Evolutionary conservation across 768 basidiomycete genomes (phyloP), one percentile per base, ranked within the genome.

Genomic region (Pisolithus sp.): DNA sequence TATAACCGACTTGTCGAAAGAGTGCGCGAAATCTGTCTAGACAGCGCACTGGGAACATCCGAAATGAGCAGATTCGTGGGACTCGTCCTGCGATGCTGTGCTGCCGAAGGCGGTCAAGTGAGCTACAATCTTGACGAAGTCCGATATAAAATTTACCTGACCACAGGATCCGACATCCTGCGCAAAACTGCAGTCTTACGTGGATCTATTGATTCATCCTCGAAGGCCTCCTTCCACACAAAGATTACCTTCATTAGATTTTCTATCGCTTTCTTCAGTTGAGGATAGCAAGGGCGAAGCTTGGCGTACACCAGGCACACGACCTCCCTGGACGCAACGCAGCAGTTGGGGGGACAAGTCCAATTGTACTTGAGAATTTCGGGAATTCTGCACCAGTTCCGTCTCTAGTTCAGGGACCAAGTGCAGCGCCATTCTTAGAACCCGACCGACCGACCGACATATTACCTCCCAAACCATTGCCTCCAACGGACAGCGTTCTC

Each of bases 171-270:
- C 55, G 21, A 37, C 37, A 23, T 47, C 56, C 20, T 55, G 43
- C 46, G 50, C 58, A 38, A 47, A 59, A 31, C 45, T 63, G 28
- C 68, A 74, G 53, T 68, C 60, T 20, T 68, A 69, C 34, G 60
- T 86, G 44, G 86, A 88, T 52, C 63, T 83, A 24, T 68, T 91
- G 21, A 62, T 93, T 10, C 91, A 93, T 59, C 89, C 90, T 43
- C 83, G 89, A 20, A 73, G 87, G 5, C 91, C 91, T 8, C 86
- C 89, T 7, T 67, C 89, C 12, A 73, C 89, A 49, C 81, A 85
- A 42, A 74, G 84, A 4, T 65, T 86, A 51, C 86, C 88, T 15
- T 72, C 77, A 28, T 62, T 86, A 10, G 86, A 86, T 55, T 66
- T 74, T 1, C 62, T 89, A 15, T 76, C 82, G 12, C 71, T 90